Conservation (phyloP, 495 filamentous ascomycete species). For the Tetracladium setigerum region DNA sequence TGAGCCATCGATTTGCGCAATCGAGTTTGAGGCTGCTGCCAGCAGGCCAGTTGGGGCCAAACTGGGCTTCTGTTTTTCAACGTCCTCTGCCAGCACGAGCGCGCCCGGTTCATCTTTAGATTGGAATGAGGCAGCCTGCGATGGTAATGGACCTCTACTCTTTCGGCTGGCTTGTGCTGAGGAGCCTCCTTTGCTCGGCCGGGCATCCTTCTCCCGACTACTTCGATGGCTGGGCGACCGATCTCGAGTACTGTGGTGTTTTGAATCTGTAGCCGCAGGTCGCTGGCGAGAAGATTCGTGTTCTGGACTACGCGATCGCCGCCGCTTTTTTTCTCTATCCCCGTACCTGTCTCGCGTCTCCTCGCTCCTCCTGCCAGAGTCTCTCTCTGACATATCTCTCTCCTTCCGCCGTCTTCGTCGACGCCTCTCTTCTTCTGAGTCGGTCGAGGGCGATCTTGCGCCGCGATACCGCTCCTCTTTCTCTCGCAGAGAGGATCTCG, state of each 20-base stretch:
- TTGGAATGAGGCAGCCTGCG: slow-evolving; percentile 62
- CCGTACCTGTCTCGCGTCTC: slow-evolving; percentile 5
- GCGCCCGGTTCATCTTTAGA: slow-evolving; percentile 26
- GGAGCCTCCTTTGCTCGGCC: slow-evolving; percentile 17
- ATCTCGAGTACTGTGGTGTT: slow-evolving; percentile 11
- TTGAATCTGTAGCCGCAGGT: slow-evolving; percentile 11
- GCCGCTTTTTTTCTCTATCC: slow-evolving; percentile 15
- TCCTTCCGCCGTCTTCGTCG: slow-evolving; percentile 13
- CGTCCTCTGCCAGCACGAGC: slow-evolving; percentile 23
- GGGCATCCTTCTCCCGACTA: slow-evolving; percentile 8
- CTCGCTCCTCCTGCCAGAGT: neutral
- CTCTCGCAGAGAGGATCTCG: slow-evolving; percentile 2
- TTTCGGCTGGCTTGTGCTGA: slow-evolving; percentile 17
- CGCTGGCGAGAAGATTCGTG: slow-evolving; percentile 9
- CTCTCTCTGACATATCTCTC: slow-evolving; percentile 9
- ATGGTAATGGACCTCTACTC: slow-evolving; percentile 54
- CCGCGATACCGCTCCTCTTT: slow-evolving; percentile 9
- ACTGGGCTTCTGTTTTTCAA: slow-evolving; percentile 84
- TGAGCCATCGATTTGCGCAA: slow-evolving; percentile 57
- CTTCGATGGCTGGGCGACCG: slow-evolving; percentile 10
- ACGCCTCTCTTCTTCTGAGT: slow-evolving; percentile 16
- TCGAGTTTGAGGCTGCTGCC: slow-evolving; percentile 81
- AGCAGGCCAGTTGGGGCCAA: slow-evolving; percentile 73
- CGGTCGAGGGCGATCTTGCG: slow-evolving; percentile 10
- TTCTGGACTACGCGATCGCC: slow-evolving; percentile 16